phyloP scores from a whole-genome alignment of 176 grass and related monocot species.

The Urochloa ruziziensis region DNA sequence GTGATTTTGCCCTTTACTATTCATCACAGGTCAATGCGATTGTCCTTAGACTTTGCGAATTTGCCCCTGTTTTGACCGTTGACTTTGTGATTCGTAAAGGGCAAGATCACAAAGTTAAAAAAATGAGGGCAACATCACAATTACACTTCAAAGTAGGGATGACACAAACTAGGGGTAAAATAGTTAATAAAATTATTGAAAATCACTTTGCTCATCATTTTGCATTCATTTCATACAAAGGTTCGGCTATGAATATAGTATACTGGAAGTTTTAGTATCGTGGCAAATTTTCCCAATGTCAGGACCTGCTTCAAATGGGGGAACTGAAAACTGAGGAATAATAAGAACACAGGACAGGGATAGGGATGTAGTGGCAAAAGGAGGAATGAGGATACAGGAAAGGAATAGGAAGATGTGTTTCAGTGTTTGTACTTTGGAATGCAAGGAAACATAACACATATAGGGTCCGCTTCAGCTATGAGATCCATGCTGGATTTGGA shows the following conservation, averaged over 20 bases:
- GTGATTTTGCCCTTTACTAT: too few species aligned
- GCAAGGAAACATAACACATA: neutral
- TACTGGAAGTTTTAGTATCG: neutral
- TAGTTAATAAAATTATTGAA: neutral
- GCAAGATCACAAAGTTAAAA: too few species aligned
- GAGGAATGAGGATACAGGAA: neutral
- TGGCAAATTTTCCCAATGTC: neutral
- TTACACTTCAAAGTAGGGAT: too few species aligned
- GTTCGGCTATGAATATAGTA: neutral
- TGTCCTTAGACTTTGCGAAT: too few species aligned
- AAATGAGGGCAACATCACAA: too few species aligned
- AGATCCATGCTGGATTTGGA: neutral
- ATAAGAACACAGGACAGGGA: neutral
- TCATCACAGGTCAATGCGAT: too few species aligned
- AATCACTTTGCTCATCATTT: neutral
- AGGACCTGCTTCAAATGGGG: neutral
- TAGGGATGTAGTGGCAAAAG: neutral
- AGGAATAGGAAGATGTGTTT: neutral
- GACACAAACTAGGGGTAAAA: too few species aligned
- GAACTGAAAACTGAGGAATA: neutral
- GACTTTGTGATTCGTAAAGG: too few species aligned
- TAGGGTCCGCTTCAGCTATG: neutral
- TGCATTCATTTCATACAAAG: neutral
- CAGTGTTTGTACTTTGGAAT: neutral
- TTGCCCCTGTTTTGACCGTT: too few species aligned